Conservation (phyloP, 306 rosid genomes). For the Benincasa hispida region DNA sequence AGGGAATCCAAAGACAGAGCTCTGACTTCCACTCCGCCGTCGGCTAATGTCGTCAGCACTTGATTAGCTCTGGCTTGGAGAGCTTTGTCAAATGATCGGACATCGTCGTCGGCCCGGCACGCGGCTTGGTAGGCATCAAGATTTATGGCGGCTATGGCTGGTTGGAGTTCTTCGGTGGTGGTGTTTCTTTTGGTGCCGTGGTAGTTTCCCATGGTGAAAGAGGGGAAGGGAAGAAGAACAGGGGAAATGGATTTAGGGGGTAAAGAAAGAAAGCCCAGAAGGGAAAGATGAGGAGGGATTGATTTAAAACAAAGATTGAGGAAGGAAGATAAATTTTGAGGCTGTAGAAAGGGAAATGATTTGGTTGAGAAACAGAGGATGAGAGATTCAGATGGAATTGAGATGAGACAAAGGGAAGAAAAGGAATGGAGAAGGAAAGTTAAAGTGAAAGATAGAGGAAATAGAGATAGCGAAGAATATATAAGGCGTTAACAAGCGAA, state of each 20-base stretch:
- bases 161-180: neutral
- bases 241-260: neutral
- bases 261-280: neutral
- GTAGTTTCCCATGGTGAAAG: neutral
- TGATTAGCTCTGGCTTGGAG: slow-evolving; percentile 62
- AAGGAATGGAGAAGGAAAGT: neutral
- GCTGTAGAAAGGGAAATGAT: neutral
- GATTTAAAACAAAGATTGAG: neutral
- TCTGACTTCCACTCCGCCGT: slow-evolving; percentile 56
- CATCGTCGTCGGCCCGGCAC: slow-evolving; percentile 54
- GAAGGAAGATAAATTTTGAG: neutral
- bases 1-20: slow-evolving; percentile 72
- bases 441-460: neutral
- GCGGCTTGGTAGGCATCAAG: slow-evolving; percentile 49
- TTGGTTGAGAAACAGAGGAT: neutral
- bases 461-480: neutral
- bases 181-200: neutral
- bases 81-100: slow-evolving; percentile 52
- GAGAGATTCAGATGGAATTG: too few species aligned
- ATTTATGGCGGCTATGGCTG: neutral
- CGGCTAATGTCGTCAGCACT: slow-evolving; percentile 52
- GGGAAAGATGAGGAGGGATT: neutral
- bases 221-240: too few species aligned
- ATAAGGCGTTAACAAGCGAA: neutral
- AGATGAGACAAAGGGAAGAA: neutral